phyloP scores from a whole-genome alignment of 768 basidiomycete species.

The Infundibulicybe gibba region DNA sequence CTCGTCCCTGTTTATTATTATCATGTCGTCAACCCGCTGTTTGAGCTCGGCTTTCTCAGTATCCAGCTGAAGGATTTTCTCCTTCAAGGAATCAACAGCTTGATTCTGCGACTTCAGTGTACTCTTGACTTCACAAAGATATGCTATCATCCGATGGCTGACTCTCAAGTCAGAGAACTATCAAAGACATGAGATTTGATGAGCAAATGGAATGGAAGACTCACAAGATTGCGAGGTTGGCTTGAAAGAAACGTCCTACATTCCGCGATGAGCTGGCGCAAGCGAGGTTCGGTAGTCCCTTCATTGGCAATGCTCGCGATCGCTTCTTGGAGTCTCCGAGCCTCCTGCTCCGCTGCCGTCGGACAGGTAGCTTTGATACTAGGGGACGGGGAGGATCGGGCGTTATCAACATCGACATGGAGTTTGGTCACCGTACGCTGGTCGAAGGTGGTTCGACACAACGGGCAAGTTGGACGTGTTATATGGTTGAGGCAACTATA shows the following conservation, averaged over 20 bases:
- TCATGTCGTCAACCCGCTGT: constrained; percentile 35
- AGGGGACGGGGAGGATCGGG: constrained; percentile 11
- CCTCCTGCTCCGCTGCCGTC: constrained; percentile 35
- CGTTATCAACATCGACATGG: constrained; percentile 52
- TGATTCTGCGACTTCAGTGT: constrained; percentile 30
- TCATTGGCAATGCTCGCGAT: constrained; percentile 52
- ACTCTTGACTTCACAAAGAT: constrained; percentile 45
- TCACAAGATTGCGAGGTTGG: constrained; percentile 44
- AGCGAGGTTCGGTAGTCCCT: constrained; percentile 48
- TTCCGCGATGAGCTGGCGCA: constrained; percentile 50
- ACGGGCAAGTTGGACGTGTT: constrained; percentile 48
- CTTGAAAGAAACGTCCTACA: constrained; percentile 42
- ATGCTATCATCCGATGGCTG: constrained; percentile 44
- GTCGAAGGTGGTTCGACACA: constrained; percentile 58
- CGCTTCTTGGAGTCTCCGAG: constrained; percentile 49
- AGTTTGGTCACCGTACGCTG: constrained; percentile 45
- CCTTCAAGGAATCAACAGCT: constrained; percentile 24
- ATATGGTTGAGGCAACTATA: constrained; percentile 54
- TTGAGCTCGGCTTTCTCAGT: constrained; percentile 31
- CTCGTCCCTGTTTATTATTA: constrained; percentile 40
- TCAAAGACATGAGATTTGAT: constrained; percentile 1
- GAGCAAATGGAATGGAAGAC: constrained; percentile 9
- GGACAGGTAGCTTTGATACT: constrained; percentile 3
- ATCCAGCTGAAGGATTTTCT: constrained; percentile 26
- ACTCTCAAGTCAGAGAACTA: constrained; percentile 52